These are phyloP conservation scores for Coemansia sp. DNA, from an alignment of 192 early-diverging fungal species.

Conservation along the genomic window DNA sequence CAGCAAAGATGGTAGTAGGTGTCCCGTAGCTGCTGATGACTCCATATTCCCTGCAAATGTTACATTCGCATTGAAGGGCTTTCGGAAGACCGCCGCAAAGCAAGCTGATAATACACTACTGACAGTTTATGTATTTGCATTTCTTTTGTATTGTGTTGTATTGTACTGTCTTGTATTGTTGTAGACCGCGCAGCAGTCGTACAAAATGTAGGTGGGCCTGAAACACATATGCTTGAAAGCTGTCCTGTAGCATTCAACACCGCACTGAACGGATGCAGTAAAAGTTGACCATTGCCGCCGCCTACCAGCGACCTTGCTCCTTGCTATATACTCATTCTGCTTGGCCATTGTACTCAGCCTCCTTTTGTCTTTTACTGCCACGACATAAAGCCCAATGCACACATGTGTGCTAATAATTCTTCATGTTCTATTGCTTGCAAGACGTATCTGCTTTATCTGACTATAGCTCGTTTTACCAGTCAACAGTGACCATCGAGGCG, in stretches of 20 bases:
- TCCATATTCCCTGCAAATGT: no score
- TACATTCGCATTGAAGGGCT: neutral
- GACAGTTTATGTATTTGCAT: neutral
- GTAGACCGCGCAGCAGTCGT: conserved; percentile 52
- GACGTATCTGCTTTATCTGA: neutral
- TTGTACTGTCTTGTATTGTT: neutral
- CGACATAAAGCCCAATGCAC: no score
- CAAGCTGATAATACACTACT: neutral
- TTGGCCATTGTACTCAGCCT: no score
- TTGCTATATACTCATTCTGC: no score
- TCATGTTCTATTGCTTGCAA: neutral
- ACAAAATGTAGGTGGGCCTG: conserved; percentile 30
- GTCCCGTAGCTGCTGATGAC: no score
- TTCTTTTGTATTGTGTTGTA: neutral
- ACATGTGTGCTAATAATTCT: no score
- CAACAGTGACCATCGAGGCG: conserved; percentile 44
- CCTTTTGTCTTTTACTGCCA: no score
- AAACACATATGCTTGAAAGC: neutral
- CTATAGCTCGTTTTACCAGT: conserved; percentile 46
- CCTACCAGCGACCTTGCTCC: no score
- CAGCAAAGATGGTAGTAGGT: conserved; percentile 31
- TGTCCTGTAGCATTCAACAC: no score
- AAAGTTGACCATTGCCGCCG: no score
- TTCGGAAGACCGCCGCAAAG: no score
- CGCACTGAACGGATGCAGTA: no score